Evolutionary conservation across 2,329 filamentous ascomycete genomes (phyloP).

Genomic region (Thielaviopsis punctulata): DNA sequence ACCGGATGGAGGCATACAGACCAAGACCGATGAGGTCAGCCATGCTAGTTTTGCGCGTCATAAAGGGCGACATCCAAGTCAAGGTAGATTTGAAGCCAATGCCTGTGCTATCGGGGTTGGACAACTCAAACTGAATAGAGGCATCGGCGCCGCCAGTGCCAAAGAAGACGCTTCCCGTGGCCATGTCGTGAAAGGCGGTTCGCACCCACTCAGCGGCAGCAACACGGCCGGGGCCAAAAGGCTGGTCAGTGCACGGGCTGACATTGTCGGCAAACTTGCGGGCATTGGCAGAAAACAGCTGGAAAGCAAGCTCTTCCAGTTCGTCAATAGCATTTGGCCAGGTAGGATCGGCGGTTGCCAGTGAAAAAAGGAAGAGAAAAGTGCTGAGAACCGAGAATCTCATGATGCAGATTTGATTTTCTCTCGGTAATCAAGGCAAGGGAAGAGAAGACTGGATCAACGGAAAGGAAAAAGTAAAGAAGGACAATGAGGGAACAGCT

Average conservation of each 20-base stretch:
- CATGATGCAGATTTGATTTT: constrained; percentile 3
- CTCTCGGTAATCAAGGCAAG: background rate
- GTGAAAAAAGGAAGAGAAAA: constrained; percentile 21
- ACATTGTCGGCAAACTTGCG: constrained; percentile 39
- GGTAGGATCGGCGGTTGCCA: constrained; percentile 31
- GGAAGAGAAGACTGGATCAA: background rate
- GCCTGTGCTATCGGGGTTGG: constrained; percentile 37
- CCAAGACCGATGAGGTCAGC: constrained; percentile 41
- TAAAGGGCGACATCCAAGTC: constrained; percentile 34
- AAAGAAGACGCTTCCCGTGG: constrained; percentile 31
- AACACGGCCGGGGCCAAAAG: constrained; percentile 34
- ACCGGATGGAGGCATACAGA: constrained; percentile 39
- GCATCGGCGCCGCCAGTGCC: constrained; percentile 38
- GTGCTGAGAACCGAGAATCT: constrained; percentile 17
- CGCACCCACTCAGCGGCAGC: constrained; percentile 46
- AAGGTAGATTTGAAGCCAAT: constrained; percentile 37
- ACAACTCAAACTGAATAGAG: constrained; percentile 42
- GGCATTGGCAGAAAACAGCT: constrained; percentile 35
- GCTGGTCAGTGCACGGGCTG: constrained; percentile 37
- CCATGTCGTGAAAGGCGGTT: constrained; percentile 45
- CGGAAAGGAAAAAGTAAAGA: background rate
- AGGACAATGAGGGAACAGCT: background rate
- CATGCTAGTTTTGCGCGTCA: constrained; percentile 33
- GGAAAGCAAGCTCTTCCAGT: constrained; percentile 46
- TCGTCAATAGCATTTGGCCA: constrained; percentile 45